These are phyloP conservation scores for Boletus sp. DNA, from an alignment of 1,284 basidiomycete species.

Conservation along the genomic window DNA sequence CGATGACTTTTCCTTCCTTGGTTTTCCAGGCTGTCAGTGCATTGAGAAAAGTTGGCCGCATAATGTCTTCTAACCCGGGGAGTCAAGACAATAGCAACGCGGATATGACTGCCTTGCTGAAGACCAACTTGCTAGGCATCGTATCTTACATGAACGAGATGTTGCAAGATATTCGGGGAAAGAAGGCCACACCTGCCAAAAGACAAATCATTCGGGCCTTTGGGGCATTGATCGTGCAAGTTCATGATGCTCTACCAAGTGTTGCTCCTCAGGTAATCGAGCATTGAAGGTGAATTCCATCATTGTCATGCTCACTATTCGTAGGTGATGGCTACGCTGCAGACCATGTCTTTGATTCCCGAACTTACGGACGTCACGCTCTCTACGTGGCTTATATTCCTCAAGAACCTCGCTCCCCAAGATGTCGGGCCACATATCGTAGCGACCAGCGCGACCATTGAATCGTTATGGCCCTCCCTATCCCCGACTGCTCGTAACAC, in stretches of 20 bases:
- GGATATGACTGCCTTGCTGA: conserved; percentile 64
- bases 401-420: conserved; percentile 66
- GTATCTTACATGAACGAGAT: conserved; percentile 83
- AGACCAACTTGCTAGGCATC: conserved; percentile 78
- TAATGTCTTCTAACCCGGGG: conserved; percentile 35
- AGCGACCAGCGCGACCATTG: conserved; percentile 85
- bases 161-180: conserved; percentile 80
- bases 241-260: conserved; percentile 73
- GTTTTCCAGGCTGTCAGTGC: conserved; percentile 60
- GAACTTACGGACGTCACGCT: conserved; percentile 83
- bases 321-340: conserved; percentile 96
- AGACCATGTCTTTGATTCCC: conserved; percentile 78
- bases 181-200: conserved; percentile 68
- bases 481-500: conserved; percentile 53
- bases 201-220: conserved; percentile 80
- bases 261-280: conserved; percentile 80
- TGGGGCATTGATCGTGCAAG: conserved; percentile 70
- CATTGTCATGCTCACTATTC: conserved; percentile 21
- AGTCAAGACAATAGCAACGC: conserved; percentile 30
- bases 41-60: conserved; percentile 59
- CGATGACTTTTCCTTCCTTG: conserved; percentile 2
- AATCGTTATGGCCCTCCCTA: conserved; percentile 78
- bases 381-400: conserved; percentile 81
- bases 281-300: conserved; percentile 10
- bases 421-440: conserved; percentile 90